A percentile compares a stretch with the other conserved stretches of the same genome.
Evolutionary conservation across 345 rosid species (phyloP).

Genomic region (Cardiospermum halicacabum): DNA sequence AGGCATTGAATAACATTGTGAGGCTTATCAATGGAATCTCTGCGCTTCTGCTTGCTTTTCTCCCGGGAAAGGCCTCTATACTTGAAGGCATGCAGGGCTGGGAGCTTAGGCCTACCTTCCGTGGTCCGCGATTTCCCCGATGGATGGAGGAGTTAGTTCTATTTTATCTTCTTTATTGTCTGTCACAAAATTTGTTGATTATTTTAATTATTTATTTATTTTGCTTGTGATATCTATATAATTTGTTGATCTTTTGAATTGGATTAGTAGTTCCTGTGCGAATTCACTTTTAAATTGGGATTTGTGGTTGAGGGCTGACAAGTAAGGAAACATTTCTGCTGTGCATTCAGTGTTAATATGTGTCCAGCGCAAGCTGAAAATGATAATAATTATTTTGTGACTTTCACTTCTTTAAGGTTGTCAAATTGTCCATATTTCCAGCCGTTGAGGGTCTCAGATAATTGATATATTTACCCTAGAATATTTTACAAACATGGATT

Average conservation of each 20-base stretch:
- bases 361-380: neutral
- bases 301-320: neutral
- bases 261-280: neutral
- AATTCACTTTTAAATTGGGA: neutral
- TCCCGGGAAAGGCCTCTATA: conserved; percentile 72
- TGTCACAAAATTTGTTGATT: no score
- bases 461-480: neutral
- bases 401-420: neutral
- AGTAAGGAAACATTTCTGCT: neutral
- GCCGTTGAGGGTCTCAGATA: neutral
- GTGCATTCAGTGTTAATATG: neutral
- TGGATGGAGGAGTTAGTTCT: conserved; percentile 90
- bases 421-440: neutral
- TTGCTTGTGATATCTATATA: no score
- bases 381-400: neutral
- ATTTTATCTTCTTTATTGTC: no score
- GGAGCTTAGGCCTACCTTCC: conserved; percentile 91
- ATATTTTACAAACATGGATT: neutral
- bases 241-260: no score
- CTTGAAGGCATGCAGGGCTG: conserved; percentile 96
- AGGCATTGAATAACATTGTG: conserved; percentile 73
- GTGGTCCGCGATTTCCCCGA: conserved; percentile 87
- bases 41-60: conserved; percentile 59
- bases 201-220: no score
- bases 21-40: conserved; percentile 84